Conservation (phyloP, 2,329 filamentous ascomycete genomes). For the Aspergillus quadricinctus region DNA sequence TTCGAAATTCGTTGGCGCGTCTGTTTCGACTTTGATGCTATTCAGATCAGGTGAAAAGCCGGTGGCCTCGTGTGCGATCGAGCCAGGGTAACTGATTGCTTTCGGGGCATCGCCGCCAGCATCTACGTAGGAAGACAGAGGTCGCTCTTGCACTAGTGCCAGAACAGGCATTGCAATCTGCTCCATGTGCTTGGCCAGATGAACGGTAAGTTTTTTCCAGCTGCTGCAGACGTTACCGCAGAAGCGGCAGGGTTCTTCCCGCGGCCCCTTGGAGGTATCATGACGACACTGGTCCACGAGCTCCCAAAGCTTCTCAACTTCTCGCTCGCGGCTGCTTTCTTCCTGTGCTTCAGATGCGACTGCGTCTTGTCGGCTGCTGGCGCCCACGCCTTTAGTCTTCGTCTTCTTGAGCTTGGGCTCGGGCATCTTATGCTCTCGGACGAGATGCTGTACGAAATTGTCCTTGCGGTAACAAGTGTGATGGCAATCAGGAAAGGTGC, state of each 20-base stretch:
- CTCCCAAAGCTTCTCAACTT: constrained; percentile 65
- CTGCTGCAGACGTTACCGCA: constrained; percentile 74
- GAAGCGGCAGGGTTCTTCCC: constrained; percentile 80
- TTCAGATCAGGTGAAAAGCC: constrained; percentile 8
- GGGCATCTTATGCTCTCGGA: constrained; percentile 80
- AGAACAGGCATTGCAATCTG: constrained; percentile 80
- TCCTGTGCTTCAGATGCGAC: constrained; percentile 21
- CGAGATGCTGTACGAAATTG: constrained; percentile 89
- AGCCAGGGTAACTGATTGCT: constrained; percentile 3
- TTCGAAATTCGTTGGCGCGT: constrained; percentile 8
- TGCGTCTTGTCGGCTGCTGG: constrained; percentile 49
- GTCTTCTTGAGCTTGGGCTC: constrained; percentile 74
- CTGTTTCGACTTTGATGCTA: constrained; percentile 3
- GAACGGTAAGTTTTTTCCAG: constrained; percentile 94
- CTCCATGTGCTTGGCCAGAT: constrained; percentile 92
- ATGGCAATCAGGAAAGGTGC: constrained; percentile 72
- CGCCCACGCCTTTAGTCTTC: constrained; percentile 52
- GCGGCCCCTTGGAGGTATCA: constrained; percentile 61
- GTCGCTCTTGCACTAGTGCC: constrained; percentile 42
- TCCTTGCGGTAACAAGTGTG: constrained; percentile 84
- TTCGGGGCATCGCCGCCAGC: constrained; percentile 6
- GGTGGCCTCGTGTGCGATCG: constrained; percentile 5
- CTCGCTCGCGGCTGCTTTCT: constrained; percentile 27
- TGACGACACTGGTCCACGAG: constrained; percentile 73
- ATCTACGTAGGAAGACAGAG: constrained; percentile 23